Evolutionary conservation across 768 basidiomycete genomes (phyloP).

Genomic region (Lenzites betulinus): DNA sequence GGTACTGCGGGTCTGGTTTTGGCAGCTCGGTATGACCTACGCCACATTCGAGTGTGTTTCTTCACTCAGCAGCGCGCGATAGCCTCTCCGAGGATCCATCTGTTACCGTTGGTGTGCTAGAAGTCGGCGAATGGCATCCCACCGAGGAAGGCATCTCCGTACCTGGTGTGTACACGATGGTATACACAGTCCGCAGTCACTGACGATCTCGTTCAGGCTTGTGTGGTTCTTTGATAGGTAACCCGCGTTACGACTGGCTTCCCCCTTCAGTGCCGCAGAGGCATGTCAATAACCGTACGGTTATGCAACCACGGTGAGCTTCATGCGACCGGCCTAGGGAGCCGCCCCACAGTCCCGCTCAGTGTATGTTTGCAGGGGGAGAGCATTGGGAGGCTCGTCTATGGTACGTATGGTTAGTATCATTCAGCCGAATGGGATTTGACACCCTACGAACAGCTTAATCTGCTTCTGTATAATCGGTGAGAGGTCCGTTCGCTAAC

Average conservation of each 20-base stretch:
- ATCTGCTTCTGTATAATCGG: conserved; percentile 16
- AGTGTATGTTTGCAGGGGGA: conserved; percentile 20
- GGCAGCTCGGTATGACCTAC: not conserved
- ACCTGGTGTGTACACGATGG: not conserved
- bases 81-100: conserved; percentile 37
- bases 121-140: conserved; percentile 28
- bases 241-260: conserved; percentile 22
- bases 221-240: conserved; percentile 5
- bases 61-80: not conserved
- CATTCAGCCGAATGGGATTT: not conserved
- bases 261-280: conserved; percentile 13
- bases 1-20: conserved; percentile 6
- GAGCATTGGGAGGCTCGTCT: conserved; percentile 37
- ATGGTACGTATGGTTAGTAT: not conserved
- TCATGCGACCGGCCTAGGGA: not conserved
- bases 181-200: not conserved
- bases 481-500: not conserved
- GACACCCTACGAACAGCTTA: conserved; percentile 1
- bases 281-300: not conserved
- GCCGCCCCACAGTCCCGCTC: too few species aligned
- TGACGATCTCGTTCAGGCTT: not conserved
- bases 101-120: conserved; percentile 38
- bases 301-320: conserved; percentile 3
- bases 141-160: conserved; percentile 7
- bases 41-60: too few species aligned